Evolutionary conservation across 768 basidiomycete species (phyloP).

Genomic region (Nidularia sp.): DNA sequence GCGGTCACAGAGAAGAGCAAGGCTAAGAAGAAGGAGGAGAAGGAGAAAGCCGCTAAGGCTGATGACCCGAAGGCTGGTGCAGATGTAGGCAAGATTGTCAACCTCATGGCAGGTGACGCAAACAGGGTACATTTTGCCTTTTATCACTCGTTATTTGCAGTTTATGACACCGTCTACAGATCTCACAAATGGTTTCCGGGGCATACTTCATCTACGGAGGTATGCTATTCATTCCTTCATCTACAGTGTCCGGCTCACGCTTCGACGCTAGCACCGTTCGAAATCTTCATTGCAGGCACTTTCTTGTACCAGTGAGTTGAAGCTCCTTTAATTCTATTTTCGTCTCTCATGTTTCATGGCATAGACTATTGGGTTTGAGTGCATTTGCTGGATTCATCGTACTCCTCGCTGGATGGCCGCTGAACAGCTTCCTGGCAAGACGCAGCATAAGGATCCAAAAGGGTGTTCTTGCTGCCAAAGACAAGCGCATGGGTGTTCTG

Average conservation of each 20-base stretch:
- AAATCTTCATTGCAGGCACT: constrained; percentile 64
- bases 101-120: constrained; percentile 81
- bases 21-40: constrained; percentile 29
- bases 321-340: neutral
- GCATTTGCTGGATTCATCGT: constrained; percentile 78
- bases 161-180: constrained; percentile 13
- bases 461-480: constrained; percentile 29
- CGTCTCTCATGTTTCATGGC: neutral
- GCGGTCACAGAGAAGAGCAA: constrained; percentile 20
- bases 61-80: constrained; percentile 72
- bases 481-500: constrained; percentile 1
- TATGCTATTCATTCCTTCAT: constrained; percentile 16
- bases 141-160: neutral
- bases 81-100: constrained; percentile 86
- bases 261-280: constrained; percentile 55
- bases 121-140: constrained; percentile 34
- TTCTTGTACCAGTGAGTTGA: constrained; percentile 73
- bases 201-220: constrained; percentile 69
- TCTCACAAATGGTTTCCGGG: constrained; percentile 50
- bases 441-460: constrained; percentile 60
- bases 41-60: constrained; percentile 33
- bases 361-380: constrained; percentile 53
- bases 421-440: constrained; percentile 65
- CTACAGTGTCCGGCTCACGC: neutral
- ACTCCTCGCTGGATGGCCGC: constrained; percentile 61